Evolutionary conservation across 164 flowering plant genomes (phyloP).

Genomic region (Pachysandra terminalis): DNA sequence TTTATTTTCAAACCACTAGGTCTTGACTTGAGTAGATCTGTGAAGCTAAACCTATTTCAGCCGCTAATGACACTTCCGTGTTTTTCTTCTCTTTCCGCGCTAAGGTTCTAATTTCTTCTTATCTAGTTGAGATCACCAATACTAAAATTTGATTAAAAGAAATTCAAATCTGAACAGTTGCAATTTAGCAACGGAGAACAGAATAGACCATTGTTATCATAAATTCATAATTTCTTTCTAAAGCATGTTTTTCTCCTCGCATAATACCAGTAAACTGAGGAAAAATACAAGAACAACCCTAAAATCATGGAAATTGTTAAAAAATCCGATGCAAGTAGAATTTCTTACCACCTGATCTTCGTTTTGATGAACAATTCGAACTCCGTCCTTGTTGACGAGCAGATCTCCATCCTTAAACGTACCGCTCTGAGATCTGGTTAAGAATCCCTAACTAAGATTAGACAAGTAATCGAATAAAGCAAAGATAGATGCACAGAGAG

Average conservation of each 20-base stretch:
- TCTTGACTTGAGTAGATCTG: too few species aligned
- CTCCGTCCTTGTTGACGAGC: conserved; percentile 81
- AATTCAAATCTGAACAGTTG: too few species aligned
- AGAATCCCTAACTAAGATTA: background rate
- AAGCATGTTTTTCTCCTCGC: background rate
- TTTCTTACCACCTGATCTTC: conserved; percentile 54
- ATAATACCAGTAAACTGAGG: background rate
- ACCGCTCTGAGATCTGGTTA: conserved; percentile 72
- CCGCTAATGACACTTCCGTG: too few species aligned
- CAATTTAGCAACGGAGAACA: too few species aligned
- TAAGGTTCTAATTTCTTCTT: too few species aligned
- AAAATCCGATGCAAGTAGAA: background rate
- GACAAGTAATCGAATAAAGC: background rate
- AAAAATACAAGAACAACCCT: background rate
- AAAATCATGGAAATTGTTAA: background rate
- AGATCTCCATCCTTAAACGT: conserved; percentile 93
- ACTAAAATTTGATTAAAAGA: too few species aligned
- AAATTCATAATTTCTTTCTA: too few species aligned
- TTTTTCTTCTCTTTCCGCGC: too few species aligned
- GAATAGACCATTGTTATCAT: too few species aligned
- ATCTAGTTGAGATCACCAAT: too few species aligned
- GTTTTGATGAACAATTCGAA: conserved; percentile 64
- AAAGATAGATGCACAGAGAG: background rate
- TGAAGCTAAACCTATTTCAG: too few species aligned
- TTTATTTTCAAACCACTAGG: too few species aligned